phyloP scores from a whole-genome alignment of 441 rosid genomes.

The Kokia cookei region DNA sequence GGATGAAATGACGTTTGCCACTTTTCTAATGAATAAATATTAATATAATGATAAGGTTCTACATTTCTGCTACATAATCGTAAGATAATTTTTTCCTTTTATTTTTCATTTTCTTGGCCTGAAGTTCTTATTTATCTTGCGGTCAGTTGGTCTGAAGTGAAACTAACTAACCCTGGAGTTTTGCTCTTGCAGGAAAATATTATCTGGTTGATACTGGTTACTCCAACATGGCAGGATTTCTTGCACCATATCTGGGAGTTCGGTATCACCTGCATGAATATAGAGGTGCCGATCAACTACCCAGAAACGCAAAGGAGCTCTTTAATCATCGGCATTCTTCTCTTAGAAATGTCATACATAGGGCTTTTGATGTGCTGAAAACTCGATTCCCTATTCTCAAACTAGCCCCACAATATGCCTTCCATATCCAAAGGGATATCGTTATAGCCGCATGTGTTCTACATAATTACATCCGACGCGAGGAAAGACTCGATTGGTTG shows the following conservation, averaged over 20 bases:
- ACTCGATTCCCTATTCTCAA: constrained; percentile 74
- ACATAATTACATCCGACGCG: constrained; percentile 61
- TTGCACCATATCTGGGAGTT: constrained; percentile 65
- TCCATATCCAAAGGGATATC: constrained; percentile 78
- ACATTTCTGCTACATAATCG: background rate
- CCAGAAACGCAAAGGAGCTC: constrained; percentile 60
- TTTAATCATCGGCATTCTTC: constrained; percentile 77
- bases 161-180: background rate
- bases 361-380: constrained; percentile 51
- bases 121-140: background rate
- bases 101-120: background rate
- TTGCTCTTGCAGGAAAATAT: constrained; percentile 52
- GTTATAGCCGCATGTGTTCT: constrained; percentile 76
- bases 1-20: background rate
- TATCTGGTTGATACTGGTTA: constrained; percentile 72
- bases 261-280: constrained; percentile 52
- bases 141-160: background rate
- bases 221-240: constrained; percentile 57
- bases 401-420: constrained; percentile 72
- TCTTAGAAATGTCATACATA: constrained; percentile 45
- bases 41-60: background rate
- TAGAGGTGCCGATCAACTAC: constrained; percentile 64
- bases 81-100: background rate
- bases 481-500: constrained; percentile 72
- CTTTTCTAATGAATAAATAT: background rate